Evolutionary conservation across 768 basidiomycete genomes (phyloP), one percentile per base, ranked within the genome.

Genomic region (Vishniacozyma victoriae): DNA sequence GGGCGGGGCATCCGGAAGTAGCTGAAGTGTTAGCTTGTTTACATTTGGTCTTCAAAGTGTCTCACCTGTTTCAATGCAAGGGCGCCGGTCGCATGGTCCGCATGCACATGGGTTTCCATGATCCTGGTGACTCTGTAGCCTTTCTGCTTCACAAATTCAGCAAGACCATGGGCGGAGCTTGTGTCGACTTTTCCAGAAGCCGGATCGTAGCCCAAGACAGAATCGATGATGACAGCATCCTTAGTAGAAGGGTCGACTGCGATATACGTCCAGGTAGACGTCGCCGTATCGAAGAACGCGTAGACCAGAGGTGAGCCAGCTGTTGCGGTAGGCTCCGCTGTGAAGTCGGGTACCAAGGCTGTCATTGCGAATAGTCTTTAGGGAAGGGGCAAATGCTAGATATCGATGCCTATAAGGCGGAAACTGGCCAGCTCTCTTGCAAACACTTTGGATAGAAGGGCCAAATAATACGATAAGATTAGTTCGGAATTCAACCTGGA

Each of bases 381-480:
- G n/a, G n/a, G n/a, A n/a, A n/a, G n/a, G n/a, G n/a, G n/a, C n/a
- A n/a, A n/a, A n/a, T n/a, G n/a, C n/a, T n/a, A n/a, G n/a, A n/a
- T n/a, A n/a, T n/a, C n/a, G n/a, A n/a, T n/a, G n/a, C n/a, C n/a
- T n/a, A n/a, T n/a, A n/a, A n/a, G n/a, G n/a, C n/a, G n/a, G n/a
- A n/a, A n/a, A n/a, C n/a, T n/a, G n/a, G n/a, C n/a, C n/a, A n/a
- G n/a, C n/a, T n/a, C n/a, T n/a, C n/a, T n/a, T n/a, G n/a, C n/a
- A n/a, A n/a, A n/a, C n/a, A n/a, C n/a, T n/a, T n/a, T 99, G 91
- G 39, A 93, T 82, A 0, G 95, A 97, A 0, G 95, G 95, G 62
- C 97, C 95, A 67, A 88, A 99, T 13, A 96, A 74, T 2, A 99
- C 93, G 52, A 99, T 95, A 0, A 93, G n/a, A n/a, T n/a, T n/a